Evolutionary conservation across 2,329 filamentous ascomycete genomes (phyloP).

Genomic region (Colletotrichum godetiae): DNA sequence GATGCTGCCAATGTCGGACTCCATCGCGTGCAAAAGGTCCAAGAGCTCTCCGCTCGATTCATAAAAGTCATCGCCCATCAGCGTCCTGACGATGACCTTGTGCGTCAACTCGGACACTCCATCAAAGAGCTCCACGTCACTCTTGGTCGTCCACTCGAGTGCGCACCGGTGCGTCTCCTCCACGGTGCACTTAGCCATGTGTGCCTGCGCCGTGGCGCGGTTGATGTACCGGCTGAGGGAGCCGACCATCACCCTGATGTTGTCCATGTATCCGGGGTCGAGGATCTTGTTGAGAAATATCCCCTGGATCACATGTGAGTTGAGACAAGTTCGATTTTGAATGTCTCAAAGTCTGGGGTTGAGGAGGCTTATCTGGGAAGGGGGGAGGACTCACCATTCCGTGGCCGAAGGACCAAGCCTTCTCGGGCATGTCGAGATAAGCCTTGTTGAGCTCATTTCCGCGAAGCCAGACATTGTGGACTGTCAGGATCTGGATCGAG

Average conservation of each 20-base stretch:
- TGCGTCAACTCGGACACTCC: slow-evolving; percentile 31
- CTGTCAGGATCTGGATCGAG: slow-evolving; percentile 15
- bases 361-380: slow-evolving; percentile 10
- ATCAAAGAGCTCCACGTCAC: slow-evolving; percentile 30
- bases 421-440: slow-evolving; percentile 32
- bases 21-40: slow-evolving; percentile 31
- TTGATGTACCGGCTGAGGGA: slow-evolving; percentile 34
- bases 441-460: slow-evolving; percentile 26
- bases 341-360: slow-evolving; percentile 21
- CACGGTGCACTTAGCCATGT: slow-evolving; percentile 24
- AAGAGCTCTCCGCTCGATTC: slow-evolving; percentile 30
- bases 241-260: slow-evolving; percentile 20
- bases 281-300: slow-evolving; percentile 37
- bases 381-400: slow-evolving; percentile 28
- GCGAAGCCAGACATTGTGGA: slow-evolving; percentile 33
- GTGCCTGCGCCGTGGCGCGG: slow-evolving; percentile 16
- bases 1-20: slow-evolving; percentile 28
- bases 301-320: slow-evolving; percentile 14
- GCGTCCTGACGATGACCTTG: slow-evolving; percentile 27
- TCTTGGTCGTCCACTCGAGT: slow-evolving; percentile 21
- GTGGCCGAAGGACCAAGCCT: slow-evolving; percentile 31
- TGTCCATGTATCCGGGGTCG: slow-evolving; percentile 29
- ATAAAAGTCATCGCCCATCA: slow-evolving; percentile 39
- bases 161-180: slow-evolving; percentile 36
- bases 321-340: slow-evolving; percentile 6